Evolutionary conservation across 495 filamentous ascomycete genomes (phyloP), one percentile per base, ranked within the genome.

Genomic region (Hyphodiscus hymeniophilus): DNA sequence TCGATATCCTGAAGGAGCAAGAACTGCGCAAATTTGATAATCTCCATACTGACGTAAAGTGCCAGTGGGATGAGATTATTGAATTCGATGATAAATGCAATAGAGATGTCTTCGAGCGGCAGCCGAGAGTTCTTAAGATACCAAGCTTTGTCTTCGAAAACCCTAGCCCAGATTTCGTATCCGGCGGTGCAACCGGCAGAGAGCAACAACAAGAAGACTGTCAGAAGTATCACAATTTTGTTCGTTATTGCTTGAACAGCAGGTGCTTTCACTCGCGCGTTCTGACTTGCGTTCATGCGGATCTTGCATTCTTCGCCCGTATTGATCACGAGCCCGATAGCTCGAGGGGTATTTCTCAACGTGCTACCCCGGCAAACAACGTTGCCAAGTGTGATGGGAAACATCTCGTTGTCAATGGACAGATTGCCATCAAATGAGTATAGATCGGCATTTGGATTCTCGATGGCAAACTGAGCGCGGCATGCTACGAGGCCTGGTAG

Each of bases 271-370:
- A 91, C 87, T 26, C 81, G 79, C 22, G 84, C 87, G 50, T 92
- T 89, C 61, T 94, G 90, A 63, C 89, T 92, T 23, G 90, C 87
- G 56, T 97, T 97, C 90, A 95, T 95, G 28, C 91, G 84, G 53
- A 97, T 96, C 65, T 95, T 95, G 72, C 88, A 96, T 67, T 96
- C 91, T 65, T 96, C 91, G 32, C 91, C 91, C 12, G 84, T 91
- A 66, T 95, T 95, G 47, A 95, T 81, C 35, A 95, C 87, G 59
- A 97, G 71, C 0, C 89, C 89, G 32, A 87, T 63, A 12, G 81
- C 81, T 40, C 75, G 66, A 17, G 74, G 69, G 0, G 91, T 95
- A 56, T 97, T 97, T 33, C 91, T 76, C 43, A 97, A 62, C 4
- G 86, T 81, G 52, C 89, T 95, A 23, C 91, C 91, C 47, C 91